phyloP scores from a whole-genome alignment of 116 monocot species.

The Iris pallida region DNA sequence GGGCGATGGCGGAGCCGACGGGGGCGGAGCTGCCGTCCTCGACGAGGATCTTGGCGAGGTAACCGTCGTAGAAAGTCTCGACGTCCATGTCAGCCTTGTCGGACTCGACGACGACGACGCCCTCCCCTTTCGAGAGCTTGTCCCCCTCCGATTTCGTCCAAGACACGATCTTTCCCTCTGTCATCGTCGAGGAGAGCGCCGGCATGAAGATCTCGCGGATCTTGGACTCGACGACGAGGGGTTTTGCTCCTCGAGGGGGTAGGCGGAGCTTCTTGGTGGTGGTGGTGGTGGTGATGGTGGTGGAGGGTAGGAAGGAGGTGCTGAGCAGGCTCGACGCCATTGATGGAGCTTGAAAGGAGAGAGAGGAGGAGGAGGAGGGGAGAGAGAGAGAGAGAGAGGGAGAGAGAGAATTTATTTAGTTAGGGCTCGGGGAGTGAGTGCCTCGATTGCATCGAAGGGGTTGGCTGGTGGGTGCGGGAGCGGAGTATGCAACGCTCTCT shows the following conservation, averaged over 20 bases:
- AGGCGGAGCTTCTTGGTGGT: background rate
- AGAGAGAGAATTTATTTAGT: background rate
- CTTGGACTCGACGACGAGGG: constrained; percentile 28
- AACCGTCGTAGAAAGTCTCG: constrained; percentile 80
- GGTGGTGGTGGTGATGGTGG: background rate
- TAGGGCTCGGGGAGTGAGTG: background rate
- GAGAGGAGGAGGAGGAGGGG: background rate
- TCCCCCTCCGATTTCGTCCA: constrained; percentile 64
- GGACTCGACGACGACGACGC: constrained; percentile 72
- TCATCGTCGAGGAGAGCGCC: constrained; percentile 85
- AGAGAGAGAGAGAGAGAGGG: background rate
- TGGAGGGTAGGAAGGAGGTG: constrained; percentile 37
- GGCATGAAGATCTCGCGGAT: constrained; percentile 94
- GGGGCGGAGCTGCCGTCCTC: constrained; percentile 45
- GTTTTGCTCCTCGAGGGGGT: background rate
- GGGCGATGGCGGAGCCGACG: constrained; percentile 71
- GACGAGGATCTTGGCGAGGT: constrained; percentile 58
- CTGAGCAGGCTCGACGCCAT: constrained; percentile 17
- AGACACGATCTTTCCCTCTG: constrained; percentile 83
- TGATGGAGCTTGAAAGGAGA: constrained; percentile 9
- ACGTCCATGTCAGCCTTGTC: constrained; percentile 91
- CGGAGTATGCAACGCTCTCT: background rate
- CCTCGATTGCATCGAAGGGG: constrained; percentile 16
- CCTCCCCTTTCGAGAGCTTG: constrained; percentile 60
- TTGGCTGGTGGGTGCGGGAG: background rate